Evolutionary conservation across 148 eudicot genomes (phyloP).

Genomic region (Nepenthes gracilis): DNA sequence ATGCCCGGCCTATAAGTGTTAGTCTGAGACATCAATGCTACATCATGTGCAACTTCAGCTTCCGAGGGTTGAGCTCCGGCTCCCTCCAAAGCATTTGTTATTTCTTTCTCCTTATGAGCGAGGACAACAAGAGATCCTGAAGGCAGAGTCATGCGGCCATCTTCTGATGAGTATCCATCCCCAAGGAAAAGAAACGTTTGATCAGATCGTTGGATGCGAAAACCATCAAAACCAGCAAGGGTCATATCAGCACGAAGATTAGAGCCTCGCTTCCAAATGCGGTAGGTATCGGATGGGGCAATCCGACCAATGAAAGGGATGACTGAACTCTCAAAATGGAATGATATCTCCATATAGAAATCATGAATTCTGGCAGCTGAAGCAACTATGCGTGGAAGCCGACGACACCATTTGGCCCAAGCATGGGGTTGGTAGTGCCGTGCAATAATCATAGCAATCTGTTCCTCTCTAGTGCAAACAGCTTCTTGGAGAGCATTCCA

Average conservation of each 20-base stretch:
- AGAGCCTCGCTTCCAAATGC: conserved; percentile 89
- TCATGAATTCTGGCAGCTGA: conserved; percentile 70
- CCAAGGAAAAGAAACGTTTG: conserved; percentile 83
- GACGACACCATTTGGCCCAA: conserved; percentile 93
- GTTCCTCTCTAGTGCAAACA: conserved; percentile 73
- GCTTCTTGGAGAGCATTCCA: conserved; percentile 96
- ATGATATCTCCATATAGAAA: conserved; percentile 88
- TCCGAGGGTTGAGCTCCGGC: conserved; percentile 85
- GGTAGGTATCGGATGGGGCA: conserved; percentile 84
- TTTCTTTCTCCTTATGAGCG: conserved; percentile 75
- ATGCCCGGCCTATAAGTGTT: conserved; percentile 95
- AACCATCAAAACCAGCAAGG: conserved; percentile 88
- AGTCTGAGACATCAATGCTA: conserved; percentile 81
- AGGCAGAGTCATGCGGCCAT: conserved; percentile 53
- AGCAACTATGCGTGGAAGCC: conserved; percentile 84
- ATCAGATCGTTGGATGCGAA: conserved; percentile 86
- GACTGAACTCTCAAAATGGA: conserved; percentile 89
- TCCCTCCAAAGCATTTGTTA: conserved; percentile 81
- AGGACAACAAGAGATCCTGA: conserved; percentile 74
- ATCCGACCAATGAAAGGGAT: conserved; percentile 81
- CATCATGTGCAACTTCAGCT: conserved; percentile 85
- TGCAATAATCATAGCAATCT: conserved; percentile 83
- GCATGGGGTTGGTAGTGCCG: conserved; percentile 82
- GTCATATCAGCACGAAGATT: conserved; percentile 95
- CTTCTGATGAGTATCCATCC: conserved; percentile 60